Evolutionary conservation across 106 monocot species (phyloP).

Genomic region (Acorus gramineus): DNA sequence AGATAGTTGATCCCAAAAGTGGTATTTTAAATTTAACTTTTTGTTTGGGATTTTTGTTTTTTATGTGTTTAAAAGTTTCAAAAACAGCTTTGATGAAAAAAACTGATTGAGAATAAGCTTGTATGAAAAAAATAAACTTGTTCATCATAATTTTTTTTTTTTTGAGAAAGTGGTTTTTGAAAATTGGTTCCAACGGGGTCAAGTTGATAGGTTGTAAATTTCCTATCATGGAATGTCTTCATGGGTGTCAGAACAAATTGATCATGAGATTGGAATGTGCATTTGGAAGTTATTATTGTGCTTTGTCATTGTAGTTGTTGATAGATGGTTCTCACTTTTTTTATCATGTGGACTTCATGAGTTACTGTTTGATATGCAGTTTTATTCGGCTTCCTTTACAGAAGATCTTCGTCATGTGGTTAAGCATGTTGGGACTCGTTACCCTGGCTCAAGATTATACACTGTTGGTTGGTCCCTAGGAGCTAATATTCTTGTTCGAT

Average conservation of each 20-base stretch:
- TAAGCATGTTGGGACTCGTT: slow-evolving; percentile 39
- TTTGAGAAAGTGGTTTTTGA: no score
- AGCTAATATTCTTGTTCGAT: slow-evolving; percentile 79
- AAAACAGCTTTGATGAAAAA: no score
- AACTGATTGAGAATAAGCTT: no score
- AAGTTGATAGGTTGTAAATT: no score
- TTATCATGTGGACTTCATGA: background rate
- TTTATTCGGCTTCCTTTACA: slow-evolving; percentile 94
- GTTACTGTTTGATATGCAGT: slow-evolving; percentile 29
- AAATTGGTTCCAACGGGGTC: no score
- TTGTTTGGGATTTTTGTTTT: background rate
- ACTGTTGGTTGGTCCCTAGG: slow-evolving; percentile 93
- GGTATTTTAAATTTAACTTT: background rate
- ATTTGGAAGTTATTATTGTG: background rate
- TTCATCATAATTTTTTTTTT: no score
- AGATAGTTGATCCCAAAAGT: no score
- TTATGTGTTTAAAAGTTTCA: no score
- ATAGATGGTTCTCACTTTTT: background rate
- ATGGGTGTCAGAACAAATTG: no score
- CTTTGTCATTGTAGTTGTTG: background rate
- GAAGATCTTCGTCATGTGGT: slow-evolving; percentile 73
- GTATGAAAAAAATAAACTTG: no score
- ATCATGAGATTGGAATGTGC: no score
- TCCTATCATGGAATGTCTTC: no score
- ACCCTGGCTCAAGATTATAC: slow-evolving; percentile 66